Base-by-base conservation (phyloP, 768 basidiomycete genomes). In the Boletus vinaceobasis region DNA sequence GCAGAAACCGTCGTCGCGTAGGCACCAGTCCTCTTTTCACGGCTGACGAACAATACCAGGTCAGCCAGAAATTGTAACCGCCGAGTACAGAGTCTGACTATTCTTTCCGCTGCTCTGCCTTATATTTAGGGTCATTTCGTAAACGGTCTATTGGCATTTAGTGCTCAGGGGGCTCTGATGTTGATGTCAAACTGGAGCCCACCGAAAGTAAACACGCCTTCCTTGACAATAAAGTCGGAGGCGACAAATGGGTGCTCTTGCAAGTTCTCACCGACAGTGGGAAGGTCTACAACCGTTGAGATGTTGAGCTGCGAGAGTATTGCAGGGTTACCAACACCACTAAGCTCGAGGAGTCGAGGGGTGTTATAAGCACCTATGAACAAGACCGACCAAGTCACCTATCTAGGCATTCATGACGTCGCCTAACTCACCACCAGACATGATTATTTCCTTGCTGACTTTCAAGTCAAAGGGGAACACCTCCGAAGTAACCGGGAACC, bases 181-280 rank as follows among this genome's bases (percentile, higher is more conserved):
- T 36, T 2, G 21, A 29, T 9, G 1, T 39, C 21, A 3, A 50
- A 44, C 21, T 21, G 13, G 26, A 29, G n/a, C 54, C 45, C 15
- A 60, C 59, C 59, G 8, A 60, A n/a, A 32, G 59, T 60, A 33
- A 60, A 57, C 6, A 60, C 33, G 19, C 43, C 38, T 0, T 61
- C 35, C 19, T 60, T 57, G 35, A 60, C 59, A 31, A 61, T 38
- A 38, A 60, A 60, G n/a, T 60, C 59, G 9, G 42, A 50, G 37
- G 43, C 7, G n/a, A 64, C 17, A 35, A 1, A 27, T 23, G 58
- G 53, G 21, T 62, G 61, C 23, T 62, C 61, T 32, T 63, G 61
- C 37, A 63, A 37, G 38, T 63, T 63, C 52, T 64, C 58, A 10
- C 61, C 61, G 7, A 63, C 61, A 32, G 43, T n/a, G 4, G 62